phyloP scores from a whole-genome alignment of 2,329 filamentous ascomycete genomes.

The Cordyceps javanica region DNA sequence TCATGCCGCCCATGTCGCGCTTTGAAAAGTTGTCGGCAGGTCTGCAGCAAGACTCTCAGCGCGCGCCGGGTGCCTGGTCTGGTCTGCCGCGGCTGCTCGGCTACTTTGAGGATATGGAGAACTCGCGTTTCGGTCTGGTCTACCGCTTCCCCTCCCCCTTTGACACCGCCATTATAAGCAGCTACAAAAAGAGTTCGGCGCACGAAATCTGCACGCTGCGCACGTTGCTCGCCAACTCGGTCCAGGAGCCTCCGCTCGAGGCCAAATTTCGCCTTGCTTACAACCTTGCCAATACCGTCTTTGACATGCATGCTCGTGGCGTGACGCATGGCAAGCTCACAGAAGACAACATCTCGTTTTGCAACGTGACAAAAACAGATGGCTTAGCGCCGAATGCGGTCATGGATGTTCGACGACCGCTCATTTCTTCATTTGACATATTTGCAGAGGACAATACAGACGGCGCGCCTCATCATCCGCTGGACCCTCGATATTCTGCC shows the following conservation, averaged over 20 bases:
- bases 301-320: constrained; percentile 63
- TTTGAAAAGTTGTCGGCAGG: constrained; percentile 58
- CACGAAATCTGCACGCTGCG: constrained; percentile 49
- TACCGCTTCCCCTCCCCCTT: constrained; percentile 67
- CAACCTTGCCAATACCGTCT: constrained; percentile 66
- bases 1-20: constrained; percentile 57
- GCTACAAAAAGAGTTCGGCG: constrained; percentile 41
- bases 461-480: constrained; percentile 51
- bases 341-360: constrained; percentile 63
- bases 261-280: constrained; percentile 70
- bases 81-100: constrained; percentile 56
- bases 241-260: constrained; percentile 62
- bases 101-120: constrained; percentile 69
- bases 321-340: constrained; percentile 66
- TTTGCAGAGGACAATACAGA: constrained; percentile 38
- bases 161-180: constrained; percentile 49
- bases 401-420: constrained; percentile 60
- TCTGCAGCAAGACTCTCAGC: constrained; percentile 47
- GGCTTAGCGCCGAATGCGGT: constrained; percentile 34
- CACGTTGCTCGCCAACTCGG: constrained; percentile 45
- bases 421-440: constrained; percentile 68
- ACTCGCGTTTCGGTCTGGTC: constrained; percentile 65
- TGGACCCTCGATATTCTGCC: constrained; percentile 49
- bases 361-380: constrained; percentile 37
- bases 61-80: constrained; percentile 50